Base-by-base conservation (phyloP, 192 early-diverging fungal species). In the Chytriomyces hyalinus region DNA sequence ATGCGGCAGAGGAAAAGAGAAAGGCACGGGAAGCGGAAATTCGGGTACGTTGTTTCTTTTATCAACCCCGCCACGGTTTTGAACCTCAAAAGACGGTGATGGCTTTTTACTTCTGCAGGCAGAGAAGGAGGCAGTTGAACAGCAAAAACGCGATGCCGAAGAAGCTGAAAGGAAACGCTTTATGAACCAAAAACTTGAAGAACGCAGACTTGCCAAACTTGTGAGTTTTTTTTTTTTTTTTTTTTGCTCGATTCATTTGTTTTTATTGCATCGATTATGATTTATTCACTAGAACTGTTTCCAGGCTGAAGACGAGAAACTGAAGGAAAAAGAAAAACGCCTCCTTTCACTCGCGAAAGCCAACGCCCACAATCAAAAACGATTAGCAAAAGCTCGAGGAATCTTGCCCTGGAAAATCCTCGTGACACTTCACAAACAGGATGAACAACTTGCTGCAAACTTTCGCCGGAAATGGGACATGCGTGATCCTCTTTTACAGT, bases 221-320 rank as follows among this genome's bases (percentile, higher is more conserved):
- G 69, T 70, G 57, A 3, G 47, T 60, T 3, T 26, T 44, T 15
- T 15, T 22, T 26, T 26, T 60, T 3, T 26, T 44, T 15, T 15
- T 22, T 26, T 26, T 15, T 4, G n/a, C 0, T 22, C 24, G 26
- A 22, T 65, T 26, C 5, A 1, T 22, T 65, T 65, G 24, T 4
- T 13, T 22, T 5, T 4, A 65, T 15, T n/a, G 22, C 3, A 26
- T 64, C 10, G 2, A 17, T 64, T 64, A 2, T 24, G 10, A 13
- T 26, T 15, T 64, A 24, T 64, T 64, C 26, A n/a, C 26, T 64
- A 1, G 1, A 28, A 5, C 10, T 11, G 62, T 28, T 64, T 57
- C 47, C 43, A 70, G 69, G 69, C 69, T 59, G 69, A 70, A 57
- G 69, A 51, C 17, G 49, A 50, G 26, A 51, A 60, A 43, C 5